Conservation (phyloP, 257 asterid genomes). For the Lycium barbarum region DNA sequence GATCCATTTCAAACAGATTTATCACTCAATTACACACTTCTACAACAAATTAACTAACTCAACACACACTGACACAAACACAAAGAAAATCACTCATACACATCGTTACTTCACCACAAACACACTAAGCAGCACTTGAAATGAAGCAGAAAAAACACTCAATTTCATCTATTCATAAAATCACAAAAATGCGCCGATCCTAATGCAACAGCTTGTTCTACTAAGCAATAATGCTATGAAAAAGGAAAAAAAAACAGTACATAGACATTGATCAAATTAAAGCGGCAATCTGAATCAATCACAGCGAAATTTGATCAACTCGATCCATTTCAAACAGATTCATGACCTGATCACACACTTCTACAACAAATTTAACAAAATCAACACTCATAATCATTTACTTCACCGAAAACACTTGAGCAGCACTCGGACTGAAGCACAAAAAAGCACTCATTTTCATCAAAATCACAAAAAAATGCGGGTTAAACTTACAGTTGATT, state of each 20-base stretch:
- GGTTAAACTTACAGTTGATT: background rate
- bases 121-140: too few species aligned
- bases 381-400: background rate
- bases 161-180: too few species aligned
- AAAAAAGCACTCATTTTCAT: too few species aligned
- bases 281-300: background rate
- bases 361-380: too few species aligned
- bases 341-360: background rate
- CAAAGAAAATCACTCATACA: background rate
- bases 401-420: background rate
- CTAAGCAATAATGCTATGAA: background rate
- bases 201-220: background rate
- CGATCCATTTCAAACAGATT: background rate
- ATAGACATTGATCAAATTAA: background rate
- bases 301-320: background rate
- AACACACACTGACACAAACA: background rate
- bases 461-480: too few species aligned
- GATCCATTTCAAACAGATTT: conserved; percentile 24
- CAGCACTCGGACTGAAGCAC: too few species aligned
- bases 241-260: background rate
- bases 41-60: too few species aligned
- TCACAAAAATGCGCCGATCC: background rate
- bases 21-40: background rate
- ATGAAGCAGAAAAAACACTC: background rate
- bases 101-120: background rate